Base-by-base conservation (phyloP, 331 rosid species). In the Pyracantha coccinea region DNA sequence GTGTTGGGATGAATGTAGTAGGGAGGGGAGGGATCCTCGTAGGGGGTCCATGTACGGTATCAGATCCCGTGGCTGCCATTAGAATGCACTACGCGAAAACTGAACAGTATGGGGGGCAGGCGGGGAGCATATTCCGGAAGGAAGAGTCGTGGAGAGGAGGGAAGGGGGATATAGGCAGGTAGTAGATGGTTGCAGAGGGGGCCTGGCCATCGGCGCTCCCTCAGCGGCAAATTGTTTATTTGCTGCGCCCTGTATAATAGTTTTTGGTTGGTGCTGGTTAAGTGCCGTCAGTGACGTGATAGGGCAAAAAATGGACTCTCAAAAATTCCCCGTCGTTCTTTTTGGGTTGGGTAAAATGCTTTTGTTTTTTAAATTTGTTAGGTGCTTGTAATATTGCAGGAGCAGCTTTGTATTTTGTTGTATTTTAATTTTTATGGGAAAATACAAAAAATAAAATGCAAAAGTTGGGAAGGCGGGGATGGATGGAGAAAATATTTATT, bases 21-120 rank as follows among this genome's bases (percentile, higher is more conserved):
- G 92, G 91, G 13, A 89, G 96, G 80, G 87, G 92, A 16, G 93
- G 92, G 66, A 84, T 92, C 81, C 73, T 89, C 19, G 83, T 88
- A 64, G 95, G 93, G 62, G 93, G 89, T 31, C 79, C 91, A 2
- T 87, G 93, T 81, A 77, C 85, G 3, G 93, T 92, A 69, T 86
- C 97, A 1, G 99, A 96, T 83, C 90, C 97, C 0, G 97, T 92
- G 87, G 97, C 96, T 27, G 99, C 99, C 44, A 86, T 90, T 58
- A 96, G 89, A 82, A 87, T 89, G 92, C 99, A 83, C 78, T 92
- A 85, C 69, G 87, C 97, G 0, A 91, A 87, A 72, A 77, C 90
- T 3, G 90, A 88, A 11, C 90, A 85, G 79, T 93, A 82, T 35
- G 97, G 84, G 59, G 86, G 90, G 72, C 96, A 87, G 85, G 64